Percentiles rank a stretch among this genome's conserved stretches.
These are phyloP conservation scores for Magnusiomyces tetraspermus DNA, from an alignment of 1,139 yeast genomes.

Conservation along the genomic window DNA sequence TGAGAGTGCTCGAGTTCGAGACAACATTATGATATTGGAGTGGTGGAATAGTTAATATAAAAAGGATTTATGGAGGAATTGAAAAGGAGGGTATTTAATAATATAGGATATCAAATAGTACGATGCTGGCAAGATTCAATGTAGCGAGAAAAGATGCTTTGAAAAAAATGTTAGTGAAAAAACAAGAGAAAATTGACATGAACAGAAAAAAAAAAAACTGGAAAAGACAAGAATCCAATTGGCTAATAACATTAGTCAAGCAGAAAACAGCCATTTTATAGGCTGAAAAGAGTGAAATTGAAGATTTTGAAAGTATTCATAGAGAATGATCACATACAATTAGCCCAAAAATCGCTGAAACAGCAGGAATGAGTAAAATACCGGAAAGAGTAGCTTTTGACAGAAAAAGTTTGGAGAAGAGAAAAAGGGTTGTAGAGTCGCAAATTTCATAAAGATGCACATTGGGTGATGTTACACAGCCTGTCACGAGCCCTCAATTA, in stretches of 20 bases:
- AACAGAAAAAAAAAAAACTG: not conserved
- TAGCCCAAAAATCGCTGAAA: not conserved
- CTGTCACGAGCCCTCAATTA: not conserved
- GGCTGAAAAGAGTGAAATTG: not conserved
- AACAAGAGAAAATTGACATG: not conserved
- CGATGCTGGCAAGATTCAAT: too few relatives aligned
- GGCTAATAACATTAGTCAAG: not conserved
- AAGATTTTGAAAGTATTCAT: not conserved
- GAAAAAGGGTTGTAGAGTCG: not conserved
- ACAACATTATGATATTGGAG: slow-evolving; percentile 12
- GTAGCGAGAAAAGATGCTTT: too few relatives aligned
- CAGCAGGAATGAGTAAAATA: too few relatives aligned
- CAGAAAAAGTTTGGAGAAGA: not conserved
- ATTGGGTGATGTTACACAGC: not conserved
- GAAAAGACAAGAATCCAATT: not conserved
- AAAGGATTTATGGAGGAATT: too few relatives aligned
- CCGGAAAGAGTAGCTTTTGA: not conserved
- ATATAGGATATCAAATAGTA: too few relatives aligned
- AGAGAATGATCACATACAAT: too few relatives aligned
- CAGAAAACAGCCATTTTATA: not conserved
- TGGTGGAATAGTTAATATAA: too few relatives aligned
- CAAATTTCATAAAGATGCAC: not conserved
- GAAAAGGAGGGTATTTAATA: too few relatives aligned
- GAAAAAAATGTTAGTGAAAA: not conserved
- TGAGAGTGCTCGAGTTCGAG: slow-evolving; percentile 15